These are phyloP conservation scores for Hyaloscypha variabilis DNA, from an alignment of 495 filamentous ascomycete genomes.

Conservation along the genomic window DNA sequence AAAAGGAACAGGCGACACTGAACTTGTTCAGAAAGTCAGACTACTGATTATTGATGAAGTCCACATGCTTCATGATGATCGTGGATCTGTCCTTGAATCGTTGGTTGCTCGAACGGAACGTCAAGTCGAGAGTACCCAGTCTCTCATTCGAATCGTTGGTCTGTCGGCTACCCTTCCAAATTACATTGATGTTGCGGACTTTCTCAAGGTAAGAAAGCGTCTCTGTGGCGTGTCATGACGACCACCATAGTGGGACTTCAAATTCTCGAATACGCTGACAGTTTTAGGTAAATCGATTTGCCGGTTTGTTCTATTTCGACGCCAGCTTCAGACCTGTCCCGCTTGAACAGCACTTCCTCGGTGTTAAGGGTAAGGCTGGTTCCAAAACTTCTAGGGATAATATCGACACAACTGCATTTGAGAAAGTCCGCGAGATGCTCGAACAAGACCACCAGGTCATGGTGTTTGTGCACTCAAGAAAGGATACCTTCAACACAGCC, in stretches of 20 bases:
- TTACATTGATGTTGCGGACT: constrained; percentile 94
- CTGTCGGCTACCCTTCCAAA: constrained; percentile 96
- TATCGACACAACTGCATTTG: constrained; percentile 80
- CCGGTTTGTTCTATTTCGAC: constrained; percentile 97
- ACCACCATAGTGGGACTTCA: too few relatives aligned
- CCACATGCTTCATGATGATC: constrained; percentile 98
- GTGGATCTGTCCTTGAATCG: constrained; percentile 93
- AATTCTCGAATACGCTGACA: too few relatives aligned
- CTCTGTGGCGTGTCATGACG: too few relatives aligned
- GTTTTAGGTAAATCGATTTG: constrained; percentile 92
- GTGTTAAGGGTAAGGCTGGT: constrained; percentile 88
- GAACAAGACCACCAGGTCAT: constrained; percentile 89
- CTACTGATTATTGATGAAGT: constrained; percentile 98
- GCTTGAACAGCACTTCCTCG: constrained; percentile 95
- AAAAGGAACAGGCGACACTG: constrained; percentile 96
- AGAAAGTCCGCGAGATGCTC: constrained; percentile 95
- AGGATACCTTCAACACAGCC: constrained; percentile 89
- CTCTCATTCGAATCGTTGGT: constrained; percentile 92
- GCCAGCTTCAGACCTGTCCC: constrained; percentile 93
- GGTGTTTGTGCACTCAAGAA: constrained; percentile 97
- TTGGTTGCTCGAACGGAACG: constrained; percentile 92
- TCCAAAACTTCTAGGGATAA: constrained; percentile 82
- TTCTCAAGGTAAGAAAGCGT: too few relatives aligned
- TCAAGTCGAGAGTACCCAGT: constrained; percentile 97
- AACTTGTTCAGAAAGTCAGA: constrained; percentile 95